Evolutionary conservation across 2,329 filamentous ascomycete species (phyloP), one percentile per base, ranked within the genome.

Genomic region (Ascochyta clinopodiicola): DNA sequence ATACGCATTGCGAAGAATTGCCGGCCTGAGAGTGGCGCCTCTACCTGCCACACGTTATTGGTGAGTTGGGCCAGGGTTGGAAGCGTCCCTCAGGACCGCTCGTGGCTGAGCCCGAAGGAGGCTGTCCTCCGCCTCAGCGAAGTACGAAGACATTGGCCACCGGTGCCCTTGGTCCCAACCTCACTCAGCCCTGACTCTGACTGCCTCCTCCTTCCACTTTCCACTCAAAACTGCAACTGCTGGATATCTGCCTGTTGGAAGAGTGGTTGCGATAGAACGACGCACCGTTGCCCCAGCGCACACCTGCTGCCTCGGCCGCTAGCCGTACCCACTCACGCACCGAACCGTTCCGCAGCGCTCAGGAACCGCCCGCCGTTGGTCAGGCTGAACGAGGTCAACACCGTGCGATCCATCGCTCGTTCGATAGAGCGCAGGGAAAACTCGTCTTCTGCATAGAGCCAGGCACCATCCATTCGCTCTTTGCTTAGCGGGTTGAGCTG

Each of bases 51-150:
- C 19, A 45, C 31, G 12, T 32, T 12, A 56, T 56, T 51, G 52
- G 52, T 42, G 36, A 37, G 48, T 19, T 44, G 8, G 24, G 54
- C 42, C 38, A 51, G 48, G 54, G 48, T 51, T 57, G 39, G 44
- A 52, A 9, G 48, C 31, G 44, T 51, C 54, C 44, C 38, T 32
- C 37, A 39, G 31, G 42, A 47, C 47, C 9, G 36, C 52, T 29
- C 36, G 54, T 57, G 54, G 48, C 54, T 57, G 54, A 57, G 54
- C 48, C 54, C 44, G 35, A 48, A 57, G 34, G 48, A 57, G 54
- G 48, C 40, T 52, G 44, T 44, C 54, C 49, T 57, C 54, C 54
- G 54, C 54, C 54, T 45, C 54, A 57, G 54, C 54, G 47, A 56
- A 45, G 46, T 57, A 57, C 54, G 54, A 57, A 57, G 54, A 49